A percentile compares a stretch with the other conserved stretches of the same genome.
phyloP scores from a whole-genome alignment of 495 filamentous ascomycete species.

The Penicillium argentinense region DNA sequence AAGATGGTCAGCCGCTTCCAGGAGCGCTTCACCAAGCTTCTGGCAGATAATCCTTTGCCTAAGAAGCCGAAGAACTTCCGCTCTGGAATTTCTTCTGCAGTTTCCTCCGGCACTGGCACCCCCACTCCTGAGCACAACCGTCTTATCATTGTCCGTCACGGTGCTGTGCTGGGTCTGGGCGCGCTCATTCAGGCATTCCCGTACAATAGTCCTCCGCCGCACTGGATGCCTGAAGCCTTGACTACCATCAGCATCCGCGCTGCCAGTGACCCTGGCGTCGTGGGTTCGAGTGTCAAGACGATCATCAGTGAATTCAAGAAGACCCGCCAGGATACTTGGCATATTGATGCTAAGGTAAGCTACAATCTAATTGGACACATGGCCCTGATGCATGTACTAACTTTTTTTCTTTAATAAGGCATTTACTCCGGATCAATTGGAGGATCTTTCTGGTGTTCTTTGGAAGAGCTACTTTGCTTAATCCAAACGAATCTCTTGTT shows the following conservation, averaged over 20 bases:
- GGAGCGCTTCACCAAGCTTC: slow-evolving; percentile 71
- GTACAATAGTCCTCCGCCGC: slow-evolving; percentile 87
- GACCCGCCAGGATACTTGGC: slow-evolving; percentile 98
- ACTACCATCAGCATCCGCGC: slow-evolving; percentile 82
- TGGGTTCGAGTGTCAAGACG: slow-evolving; percentile 96
- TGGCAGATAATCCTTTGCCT: slow-evolving; percentile 80
- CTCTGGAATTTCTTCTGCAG: slow-evolving; percentile 36
- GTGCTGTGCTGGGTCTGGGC: slow-evolving; percentile 88
- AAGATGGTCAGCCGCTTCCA: slow-evolving; percentile 73
- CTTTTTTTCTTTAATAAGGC: slow-evolving; percentile 58
- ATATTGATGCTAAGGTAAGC: slow-evolving; percentile 90
- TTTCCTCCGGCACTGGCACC: slow-evolving; percentile 61
- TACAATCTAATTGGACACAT: not conserved
- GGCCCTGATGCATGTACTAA: slow-evolving; percentile 22
- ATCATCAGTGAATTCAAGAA: slow-evolving; percentile 98
- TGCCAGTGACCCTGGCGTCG: slow-evolving; percentile 84
- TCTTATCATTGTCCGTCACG: slow-evolving; percentile 79
- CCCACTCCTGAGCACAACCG: slow-evolving; percentile 83
- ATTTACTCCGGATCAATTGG: slow-evolving; percentile 87
- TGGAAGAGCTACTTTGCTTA: slow-evolving; percentile 99
- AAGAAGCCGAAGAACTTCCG: slow-evolving; percentile 58
- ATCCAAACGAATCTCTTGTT: not conserved
- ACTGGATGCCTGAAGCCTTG: slow-evolving; percentile 91
- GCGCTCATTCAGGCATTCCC: slow-evolving; percentile 95
- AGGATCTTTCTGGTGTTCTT: slow-evolving; percentile 92